A percentile compares a stretch with the other conserved stretches of the same genome.
Conservation (phyloP, 352 stramenopile genomes). For the Phytophthora hibernalis region DNA sequence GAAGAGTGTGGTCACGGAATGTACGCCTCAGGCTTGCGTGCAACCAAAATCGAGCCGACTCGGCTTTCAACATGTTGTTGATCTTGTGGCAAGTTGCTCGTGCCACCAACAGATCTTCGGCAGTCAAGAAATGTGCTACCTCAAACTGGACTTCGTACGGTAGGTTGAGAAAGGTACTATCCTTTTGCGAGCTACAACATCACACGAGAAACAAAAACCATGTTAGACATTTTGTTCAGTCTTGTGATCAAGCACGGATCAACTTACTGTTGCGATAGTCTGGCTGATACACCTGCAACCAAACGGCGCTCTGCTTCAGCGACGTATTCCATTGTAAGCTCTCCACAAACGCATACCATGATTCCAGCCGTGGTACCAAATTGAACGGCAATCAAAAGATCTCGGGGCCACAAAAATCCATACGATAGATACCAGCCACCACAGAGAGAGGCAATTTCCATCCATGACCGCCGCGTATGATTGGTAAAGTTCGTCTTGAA, state of each 20-base stretch:
- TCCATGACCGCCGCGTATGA: constrained; percentile 59
- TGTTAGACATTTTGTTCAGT: not conserved
- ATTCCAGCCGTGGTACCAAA: constrained; percentile 81
- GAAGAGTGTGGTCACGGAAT: constrained; percentile 57
- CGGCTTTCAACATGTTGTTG: constrained; percentile 84
- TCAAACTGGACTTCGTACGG: constrained; percentile 88
- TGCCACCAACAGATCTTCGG: constrained; percentile 80
- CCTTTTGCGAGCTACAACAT: constrained; percentile 59
- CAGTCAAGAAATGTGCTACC: constrained; percentile 72
- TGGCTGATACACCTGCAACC: constrained; percentile 55
- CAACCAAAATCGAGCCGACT: constrained; percentile 87
- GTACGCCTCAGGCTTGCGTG: constrained; percentile 81
- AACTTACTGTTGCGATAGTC: constrained; percentile 55
- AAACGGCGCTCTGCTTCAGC: constrained; percentile 68
- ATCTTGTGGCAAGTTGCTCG: constrained; percentile 82
- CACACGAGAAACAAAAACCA: not conserved
- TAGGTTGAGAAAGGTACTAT: constrained; percentile 70
- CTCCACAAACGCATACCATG: constrained; percentile 68
- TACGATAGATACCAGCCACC: constrained; percentile 74
- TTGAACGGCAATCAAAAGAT: constrained; percentile 79
- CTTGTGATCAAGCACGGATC: not conserved
- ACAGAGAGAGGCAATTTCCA: constrained; percentile 64
- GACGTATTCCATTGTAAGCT: constrained; percentile 74
- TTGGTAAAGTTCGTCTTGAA: constrained; percentile 63
- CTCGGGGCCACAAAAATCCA: constrained; percentile 66